These are phyloP conservation scores for Gracilariopsis chorda DNA, from an alignment of 23 red algal genomes.

Conservation along the genomic window DNA sequence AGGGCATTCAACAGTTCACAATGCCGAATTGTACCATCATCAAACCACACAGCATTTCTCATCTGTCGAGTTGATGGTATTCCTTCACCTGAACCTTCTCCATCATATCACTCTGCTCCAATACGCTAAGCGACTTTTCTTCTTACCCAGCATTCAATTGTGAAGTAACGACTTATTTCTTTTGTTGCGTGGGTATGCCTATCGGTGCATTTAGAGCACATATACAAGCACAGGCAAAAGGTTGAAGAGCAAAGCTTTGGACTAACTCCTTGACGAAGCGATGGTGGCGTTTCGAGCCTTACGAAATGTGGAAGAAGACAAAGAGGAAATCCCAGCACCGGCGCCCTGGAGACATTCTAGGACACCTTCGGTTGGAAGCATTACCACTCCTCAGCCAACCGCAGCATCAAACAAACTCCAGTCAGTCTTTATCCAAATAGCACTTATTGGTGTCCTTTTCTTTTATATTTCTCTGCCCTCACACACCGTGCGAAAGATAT, in stretches of 20 bases:
- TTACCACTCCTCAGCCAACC: not conserved
- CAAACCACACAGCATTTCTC: no score
- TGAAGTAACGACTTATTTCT: no score
- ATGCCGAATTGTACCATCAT: no score
- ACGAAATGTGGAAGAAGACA: not conserved
- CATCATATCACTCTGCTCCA: no score
- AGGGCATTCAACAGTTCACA: no score
- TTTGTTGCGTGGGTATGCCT: no score
- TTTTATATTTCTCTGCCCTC: conserved; percentile 36
- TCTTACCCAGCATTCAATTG: no score
- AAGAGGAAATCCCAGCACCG: conserved; percentile 10
- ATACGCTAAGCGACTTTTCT: no score
- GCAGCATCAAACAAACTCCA: not conserved
- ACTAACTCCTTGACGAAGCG: not conserved
- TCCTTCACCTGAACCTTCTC: no score
- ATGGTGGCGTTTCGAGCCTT: conserved; percentile 18
- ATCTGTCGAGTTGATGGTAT: no score
- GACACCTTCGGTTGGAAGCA: conserved; percentile 29
- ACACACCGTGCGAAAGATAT: conserved; percentile 21
- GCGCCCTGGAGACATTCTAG: conserved; percentile 38
- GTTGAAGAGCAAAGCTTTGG: not conserved
- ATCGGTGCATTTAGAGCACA: no score
- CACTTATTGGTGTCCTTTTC: conserved; percentile 23
- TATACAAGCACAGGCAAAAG: no score
- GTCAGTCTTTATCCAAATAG: not conserved